Conservation (phyloP, 768 basidiomycete genomes). For the Rossbeevera mucosa region DNA sequence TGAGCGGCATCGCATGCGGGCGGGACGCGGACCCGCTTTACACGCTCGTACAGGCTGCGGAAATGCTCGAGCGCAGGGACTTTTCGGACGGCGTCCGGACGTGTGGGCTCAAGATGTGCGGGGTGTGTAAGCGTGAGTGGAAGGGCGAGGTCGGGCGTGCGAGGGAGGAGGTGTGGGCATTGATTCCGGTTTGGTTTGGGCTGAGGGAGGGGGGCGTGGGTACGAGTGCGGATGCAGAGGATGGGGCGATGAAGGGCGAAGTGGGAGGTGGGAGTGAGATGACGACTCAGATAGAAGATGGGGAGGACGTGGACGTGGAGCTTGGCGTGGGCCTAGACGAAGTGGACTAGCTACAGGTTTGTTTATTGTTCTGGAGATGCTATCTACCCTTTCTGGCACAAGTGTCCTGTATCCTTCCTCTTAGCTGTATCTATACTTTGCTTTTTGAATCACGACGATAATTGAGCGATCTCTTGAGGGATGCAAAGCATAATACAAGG, state of each 20-base stretch:
- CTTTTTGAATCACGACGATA: constrained; percentile 11
- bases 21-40: constrained; percentile 72
- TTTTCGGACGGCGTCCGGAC: constrained; percentile 57
- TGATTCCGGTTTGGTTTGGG: constrained; percentile 64
- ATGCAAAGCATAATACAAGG: no score
- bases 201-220: constrained; percentile 25
- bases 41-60: constrained; percentile 61
- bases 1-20: constrained; percentile 67
- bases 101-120: constrained; percentile 54
- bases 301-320: constrained; percentile 4
- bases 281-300: neutral
- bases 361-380: constrained; percentile 10
- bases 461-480: no score
- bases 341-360: constrained; percentile 8
- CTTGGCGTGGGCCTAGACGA: constrained; percentile 5
- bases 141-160: constrained; percentile 38
- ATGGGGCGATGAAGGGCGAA: neutral
- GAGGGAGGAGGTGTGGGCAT: constrained; percentile 56
- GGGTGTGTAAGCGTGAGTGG: constrained; percentile 47
- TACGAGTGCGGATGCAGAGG: neutral
- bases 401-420: neutral
- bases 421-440: constrained; percentile 13
- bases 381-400: constrained; percentile 9
- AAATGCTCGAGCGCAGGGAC: constrained; percentile 69
- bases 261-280: neutral